Percentiles rank a stretch among this genome's conserved stretches.
phyloP scores from a whole-genome alignment of 345 rosid genomes.

The Carallia brachiata region DNA sequence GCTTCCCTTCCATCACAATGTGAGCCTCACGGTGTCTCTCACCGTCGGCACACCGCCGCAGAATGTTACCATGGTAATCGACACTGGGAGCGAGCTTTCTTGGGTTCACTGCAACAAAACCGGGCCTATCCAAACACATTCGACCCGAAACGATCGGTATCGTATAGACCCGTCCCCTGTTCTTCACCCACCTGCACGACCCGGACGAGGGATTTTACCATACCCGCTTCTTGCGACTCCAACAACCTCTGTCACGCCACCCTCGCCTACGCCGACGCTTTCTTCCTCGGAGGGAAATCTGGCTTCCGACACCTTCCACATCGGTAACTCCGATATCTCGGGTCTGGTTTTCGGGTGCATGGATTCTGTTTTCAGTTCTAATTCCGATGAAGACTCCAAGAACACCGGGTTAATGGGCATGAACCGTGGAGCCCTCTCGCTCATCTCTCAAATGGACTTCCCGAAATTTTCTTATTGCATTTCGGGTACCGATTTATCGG shows the following conservation, averaged over 20 bases:
- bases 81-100: slow-evolving; percentile 91
- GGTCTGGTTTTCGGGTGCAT: slow-evolving; percentile 79
- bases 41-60: slow-evolving; percentile 88
- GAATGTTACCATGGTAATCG: slow-evolving; percentile 79
- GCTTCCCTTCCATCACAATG: slow-evolving; percentile 78
- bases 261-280: slow-evolving; percentile 78
- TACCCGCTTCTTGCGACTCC: slow-evolving; percentile 83
- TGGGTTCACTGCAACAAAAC: slow-evolving; percentile 81
- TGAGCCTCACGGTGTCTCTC: slow-evolving; percentile 69
- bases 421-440: slow-evolving; percentile 87
- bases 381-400: slow-evolving; percentile 61
- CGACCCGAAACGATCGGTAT: slow-evolving; percentile 59
- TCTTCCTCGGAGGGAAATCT: slow-evolving; percentile 86
- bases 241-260: slow-evolving; percentile 71
- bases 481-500: slow-evolving; percentile 66
- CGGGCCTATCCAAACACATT: slow-evolving; percentile 35
- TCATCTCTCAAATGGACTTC: slow-evolving; percentile 74
- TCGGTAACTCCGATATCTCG: slow-evolving; percentile 49
- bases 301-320: slow-evolving; percentile 57
- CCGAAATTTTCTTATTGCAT: slow-evolving; percentile 90
- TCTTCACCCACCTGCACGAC: slow-evolving; percentile 65
- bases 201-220: slow-evolving; percentile 66
- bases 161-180: slow-evolving; percentile 65
- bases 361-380: slow-evolving; percentile 67
- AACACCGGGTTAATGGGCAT: slow-evolving; percentile 84